These are phyloP conservation scores for Cymbopogon flexuosus DNA, from an alignment of 202 grass and related monocot genomes.

Conservation along the genomic window DNA sequence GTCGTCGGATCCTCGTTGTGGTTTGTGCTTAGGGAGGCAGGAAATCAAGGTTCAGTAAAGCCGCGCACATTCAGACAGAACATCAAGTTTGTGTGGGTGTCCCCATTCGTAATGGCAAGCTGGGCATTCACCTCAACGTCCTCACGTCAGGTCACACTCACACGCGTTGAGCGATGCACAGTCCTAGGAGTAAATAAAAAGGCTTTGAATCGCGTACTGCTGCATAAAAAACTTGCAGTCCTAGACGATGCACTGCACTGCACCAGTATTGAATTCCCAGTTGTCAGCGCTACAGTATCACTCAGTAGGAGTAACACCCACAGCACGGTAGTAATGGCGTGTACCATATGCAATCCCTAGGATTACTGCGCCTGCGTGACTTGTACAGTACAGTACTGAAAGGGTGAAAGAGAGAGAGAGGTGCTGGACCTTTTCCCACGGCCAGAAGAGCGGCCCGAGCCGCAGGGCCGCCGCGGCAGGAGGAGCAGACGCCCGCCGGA, in stretches of 20 bases:
- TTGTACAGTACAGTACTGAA: background rate
- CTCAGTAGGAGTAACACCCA: background rate
- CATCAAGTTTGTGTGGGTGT: slow-evolving; percentile 25
- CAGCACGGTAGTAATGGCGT: background rate
- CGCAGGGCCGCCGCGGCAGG: slow-evolving; percentile 37
- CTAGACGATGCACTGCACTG: background rate
- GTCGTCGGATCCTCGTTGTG: slow-evolving; percentile 16
- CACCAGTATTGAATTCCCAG: background rate
- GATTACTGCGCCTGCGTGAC: background rate
- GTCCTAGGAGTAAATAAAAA: background rate
- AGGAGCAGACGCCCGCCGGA: background rate
- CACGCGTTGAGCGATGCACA: background rate
- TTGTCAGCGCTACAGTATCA: background rate
- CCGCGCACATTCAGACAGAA: slow-evolving; percentile 36
- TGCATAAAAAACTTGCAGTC: background rate
- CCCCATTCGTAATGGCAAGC: background rate
- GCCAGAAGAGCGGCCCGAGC: slow-evolving; percentile 82
- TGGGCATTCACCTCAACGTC: background rate
- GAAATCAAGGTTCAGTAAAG: slow-evolving; percentile 17
- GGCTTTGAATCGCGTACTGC: background rate
- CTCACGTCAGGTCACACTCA: slow-evolving; percentile 16
- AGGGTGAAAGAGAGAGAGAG: background rate
- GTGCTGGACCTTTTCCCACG: slow-evolving; percentile 70
- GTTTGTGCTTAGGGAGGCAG: slow-evolving; percentile 21
- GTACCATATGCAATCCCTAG: background rate